Base-by-base conservation (phyloP, 2,329 filamentous ascomycete genomes). In the Cadophora gregata region DNA sequence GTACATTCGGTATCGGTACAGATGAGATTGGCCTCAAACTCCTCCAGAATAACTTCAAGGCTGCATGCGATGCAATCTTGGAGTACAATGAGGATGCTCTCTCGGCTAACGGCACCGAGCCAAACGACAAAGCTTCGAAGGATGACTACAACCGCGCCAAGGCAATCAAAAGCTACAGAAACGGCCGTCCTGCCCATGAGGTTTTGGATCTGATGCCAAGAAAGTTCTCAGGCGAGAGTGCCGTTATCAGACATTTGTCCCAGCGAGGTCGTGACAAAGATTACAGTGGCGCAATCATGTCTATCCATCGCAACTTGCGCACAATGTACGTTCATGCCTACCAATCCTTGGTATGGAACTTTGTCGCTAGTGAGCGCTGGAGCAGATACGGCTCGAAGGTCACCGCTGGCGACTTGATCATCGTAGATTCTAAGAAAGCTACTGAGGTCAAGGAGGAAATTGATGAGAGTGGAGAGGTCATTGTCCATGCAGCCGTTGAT, bases 311-410 rank as follows among this genome's bases (percentile, higher is more conserved):
- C 21, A 93, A 92, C 59, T 83, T 98, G 73, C 88, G 93, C 51
- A 87, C 93, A 66, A 97, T 99, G 91, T 99, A 98, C 77, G 90
- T 97, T 19, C 96, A 99, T 78, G 95, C 96, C 5, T 98, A 97
- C 79, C 96, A 99, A 78, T 97, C 92, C 6, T 86, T 93, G 45
- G 89, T 99, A 9, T 99, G 95, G 95, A 99, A 99, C 80, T 87
- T 88, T 71, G 92, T 88, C 14, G 92, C 88, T 1, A 93, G 92
- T 71, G 88, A 90, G 73, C 90, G 96, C 56, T 97, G 93, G 90
- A 86, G 88, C 50, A 81, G 87, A 2, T 90, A 91, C 76, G 93
- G 94, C 60, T 79, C 84, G 67, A 85, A 84, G 63, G 92, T 97
- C 19, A 85, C 97, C 16, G 87, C 90, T 72, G 96, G 96, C 36